Base-by-base conservation (phyloP, 2,329 filamentous ascomycete genomes). In the Sporothrix pallida region DNA sequence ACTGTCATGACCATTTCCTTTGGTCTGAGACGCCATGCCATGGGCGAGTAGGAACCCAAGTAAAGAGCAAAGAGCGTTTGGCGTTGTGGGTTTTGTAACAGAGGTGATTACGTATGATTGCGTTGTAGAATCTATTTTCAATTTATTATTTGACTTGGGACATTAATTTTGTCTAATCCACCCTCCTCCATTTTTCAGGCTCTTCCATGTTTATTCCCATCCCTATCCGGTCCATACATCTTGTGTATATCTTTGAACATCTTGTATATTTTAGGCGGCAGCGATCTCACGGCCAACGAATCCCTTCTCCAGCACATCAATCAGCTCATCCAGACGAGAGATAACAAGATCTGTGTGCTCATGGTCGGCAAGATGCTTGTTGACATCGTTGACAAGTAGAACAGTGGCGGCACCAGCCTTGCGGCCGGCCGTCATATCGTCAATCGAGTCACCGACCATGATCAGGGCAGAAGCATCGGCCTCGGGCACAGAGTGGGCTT, bases 401-500 rank as follows among this genome's bases (percentile, higher is more conserved):
- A 98, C 94, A 0, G 96, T 98, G 48, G 94, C 92, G 0, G 95
- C 93, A 0, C 95, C 95, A 0, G 95, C 95, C 71, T 86, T 86
- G 74, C 91, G 88, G 0, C 96, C 95, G 0, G 95, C 94, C 8
- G 91, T 93, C 89, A 98, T 97, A 80, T 99, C 96, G 81, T 98
- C 96, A 72, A 97, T 89, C 17, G 91, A 94, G 80, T 95, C 93
- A 3, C 93, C 93, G 26, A 91, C 89, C 89, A 91, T 91, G 77
- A 90, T 88, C 58, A 90, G 78, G 6, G 80, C 81, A 58, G 82
- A 86, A 2, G 84, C 87, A 75, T 86, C 85, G 0, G 79, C 79
- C 10, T 82, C 79, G 26, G 63, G 76, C 56, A 77, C 69, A 73
- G 72, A 26, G 42, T 42, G n/a, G n/a, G 17, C 62, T 20, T 20